Evolutionary conservation across 176 grass and related monocot species (phyloP).

Genomic region (Carex myosuroides): DNA sequence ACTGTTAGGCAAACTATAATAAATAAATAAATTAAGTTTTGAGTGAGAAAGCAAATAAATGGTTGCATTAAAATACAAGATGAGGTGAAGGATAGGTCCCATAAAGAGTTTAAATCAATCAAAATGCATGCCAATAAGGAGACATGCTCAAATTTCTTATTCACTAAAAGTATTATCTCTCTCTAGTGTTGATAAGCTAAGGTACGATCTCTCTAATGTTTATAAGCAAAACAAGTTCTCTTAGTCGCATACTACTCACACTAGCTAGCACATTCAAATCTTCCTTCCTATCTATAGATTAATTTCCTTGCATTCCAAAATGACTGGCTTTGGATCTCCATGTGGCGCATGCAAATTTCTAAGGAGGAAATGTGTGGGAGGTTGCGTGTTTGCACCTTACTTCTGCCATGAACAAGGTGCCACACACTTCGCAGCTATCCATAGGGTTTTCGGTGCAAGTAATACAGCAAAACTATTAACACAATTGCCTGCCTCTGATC

Average conservation of each 20-base stretch:
- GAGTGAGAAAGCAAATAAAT: slow-evolving; percentile 3
- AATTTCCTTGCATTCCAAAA: neutral
- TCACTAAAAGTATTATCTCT: neutral
- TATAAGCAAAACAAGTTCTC: slow-evolving; percentile 18
- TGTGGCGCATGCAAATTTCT: slow-evolving; percentile 49
- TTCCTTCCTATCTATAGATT: slow-evolving; percentile 7
- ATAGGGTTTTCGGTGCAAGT: slow-evolving; percentile 49
- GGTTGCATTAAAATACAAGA: slow-evolving; percentile 21
- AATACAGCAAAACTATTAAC: slow-evolving; percentile 40
- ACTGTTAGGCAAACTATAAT: neutral
- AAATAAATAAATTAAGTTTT: neutral
- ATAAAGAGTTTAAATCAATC: slow-evolving; percentile 13
- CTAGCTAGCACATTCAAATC: neutral
- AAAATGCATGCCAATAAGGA: slow-evolving; percentile 22
- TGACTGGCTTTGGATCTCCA: slow-evolving; percentile 21
- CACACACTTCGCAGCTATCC: slow-evolving; percentile 44
- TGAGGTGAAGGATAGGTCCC: slow-evolving; percentile 24
- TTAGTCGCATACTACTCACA: neutral
- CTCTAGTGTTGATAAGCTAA: neutral
- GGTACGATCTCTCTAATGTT: slow-evolving; percentile 9
- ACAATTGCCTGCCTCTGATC: slow-evolving; percentile 39
- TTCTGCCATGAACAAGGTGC: slow-evolving; percentile 37
- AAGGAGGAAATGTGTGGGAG: slow-evolving; percentile 27
- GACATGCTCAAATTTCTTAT: slow-evolving; percentile 25
- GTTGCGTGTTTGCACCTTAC: slow-evolving; percentile 45